These are phyloP conservation scores for Colletotrichum graminicola DNA, from an alignment of 2,329 filamentous ascomycete genomes.

Conservation along the genomic window DNA sequence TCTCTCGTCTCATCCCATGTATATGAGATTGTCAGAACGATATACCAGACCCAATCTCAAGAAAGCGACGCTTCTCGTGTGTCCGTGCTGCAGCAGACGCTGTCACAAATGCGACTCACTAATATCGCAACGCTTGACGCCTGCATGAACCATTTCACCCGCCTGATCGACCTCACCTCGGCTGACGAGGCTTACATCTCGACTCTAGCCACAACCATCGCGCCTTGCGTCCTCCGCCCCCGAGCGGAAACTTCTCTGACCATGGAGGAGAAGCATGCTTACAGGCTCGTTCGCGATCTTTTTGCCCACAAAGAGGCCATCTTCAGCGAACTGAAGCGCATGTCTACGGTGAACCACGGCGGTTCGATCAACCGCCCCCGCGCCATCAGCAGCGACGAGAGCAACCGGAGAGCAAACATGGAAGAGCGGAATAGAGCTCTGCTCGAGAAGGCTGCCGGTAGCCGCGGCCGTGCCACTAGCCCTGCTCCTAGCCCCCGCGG, in stretches of 20 bases:
- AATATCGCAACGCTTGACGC: constrained; percentile 99
- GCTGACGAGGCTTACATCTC: constrained; percentile 89
- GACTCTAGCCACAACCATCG: constrained; percentile 78
- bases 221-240: constrained; percentile 89
- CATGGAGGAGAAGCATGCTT: constrained; percentile 94
- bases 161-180: constrained; percentile 94
- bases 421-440: constrained; percentile 91
- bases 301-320: constrained; percentile 95
- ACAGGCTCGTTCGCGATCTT: constrained; percentile 90
- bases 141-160: constrained; percentile 97
- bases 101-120: constrained; percentile 92
- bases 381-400: constrained; percentile 94
- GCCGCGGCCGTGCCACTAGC: constrained; percentile 79
- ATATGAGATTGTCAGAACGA: constrained; percentile 98
- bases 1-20: constrained; percentile 98
- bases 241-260: constrained; percentile 89
- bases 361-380: constrained; percentile 75
- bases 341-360: constrained; percentile 77
- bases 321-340: constrained; percentile 95
- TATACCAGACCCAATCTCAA: constrained; percentile 79
- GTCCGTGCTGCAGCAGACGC: constrained; percentile 92
- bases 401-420: constrained; percentile 92
- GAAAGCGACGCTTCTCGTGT: constrained; percentile 85
- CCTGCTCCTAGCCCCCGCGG: constrained; percentile 72
- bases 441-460: constrained; percentile 73